Base-by-base conservation (phyloP, 805 yeast genomes). In the Limtongozyma cylindracea region DNA sequence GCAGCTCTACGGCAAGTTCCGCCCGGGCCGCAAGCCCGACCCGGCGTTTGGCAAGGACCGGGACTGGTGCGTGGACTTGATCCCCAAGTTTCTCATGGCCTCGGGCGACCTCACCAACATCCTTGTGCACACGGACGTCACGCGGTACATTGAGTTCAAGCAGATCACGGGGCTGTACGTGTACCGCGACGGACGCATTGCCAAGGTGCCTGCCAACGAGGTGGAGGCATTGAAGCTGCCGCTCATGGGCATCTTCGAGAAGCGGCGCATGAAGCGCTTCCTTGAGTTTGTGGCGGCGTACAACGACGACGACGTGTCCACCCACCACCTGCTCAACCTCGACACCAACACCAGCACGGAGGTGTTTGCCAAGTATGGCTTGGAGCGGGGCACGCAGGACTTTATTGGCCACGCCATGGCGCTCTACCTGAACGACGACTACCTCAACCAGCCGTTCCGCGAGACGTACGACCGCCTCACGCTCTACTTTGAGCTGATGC, bases 341-440 rank as follows among this genome's bases (percentile, higher is more conserved):
- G 95, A 84, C 46, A 60, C 55, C 29, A 72, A 70, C 43, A 74
- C 94, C 22, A 84, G 82, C 84, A 77, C 76, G 31, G 92, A 78
- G 35, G 70, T 88, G 17, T 88, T 73, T 46, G 60, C 62, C 38
- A 71, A 84, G 43, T 88, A 68, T 38, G 93, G 96, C 5, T 61
- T 88, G 24, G 94, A 88, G 36, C 61, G 63, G 25, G 93, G 94
- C 17, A 82, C 96, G 11, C 72, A 77, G 40, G 96, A 88, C 45
- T 88, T 88, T 38, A 76, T 88, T 31, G 98, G 98, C 20, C 98
- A 88, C 45, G 88, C 98, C 4, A 88, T 88, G 98, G 98, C 95
- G 10, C 59, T 88, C 27, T 82, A 92, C 71, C 61, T 88, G 11
- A 82, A 77, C 37, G 98, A 88, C 39, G 80, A 31, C 24, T 88